A percentile compares a stretch with the other conserved stretches of the same genome.
phyloP scores from a whole-genome alignment of 2,329 filamentous ascomycete genomes.

The Talaromyces funiculosus region DNA sequence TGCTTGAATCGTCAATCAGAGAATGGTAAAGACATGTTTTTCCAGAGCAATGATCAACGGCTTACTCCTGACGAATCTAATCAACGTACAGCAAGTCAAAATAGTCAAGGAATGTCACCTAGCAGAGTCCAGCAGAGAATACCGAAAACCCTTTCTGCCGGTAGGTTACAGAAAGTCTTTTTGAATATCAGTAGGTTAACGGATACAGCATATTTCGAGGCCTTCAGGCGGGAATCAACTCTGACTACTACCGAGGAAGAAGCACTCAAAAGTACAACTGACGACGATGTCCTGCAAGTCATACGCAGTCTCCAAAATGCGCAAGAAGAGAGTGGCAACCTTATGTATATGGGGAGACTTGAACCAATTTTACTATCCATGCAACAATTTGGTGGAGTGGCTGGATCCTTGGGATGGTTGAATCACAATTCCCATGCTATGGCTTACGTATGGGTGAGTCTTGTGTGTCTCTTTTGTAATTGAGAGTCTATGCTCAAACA shows the following conservation, averaged over 20 bases:
- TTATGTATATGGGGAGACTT: background rate
- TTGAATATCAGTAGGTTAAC: background rate
- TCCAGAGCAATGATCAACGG: too few relatives aligned
- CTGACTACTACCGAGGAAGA: background rate
- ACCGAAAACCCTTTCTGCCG: too few relatives aligned
- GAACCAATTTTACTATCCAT: background rate
- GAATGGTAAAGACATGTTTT: too few relatives aligned
- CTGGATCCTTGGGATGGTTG: background rate
- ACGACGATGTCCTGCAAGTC: background rate
- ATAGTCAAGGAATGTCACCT: too few relatives aligned
- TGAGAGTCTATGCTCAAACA: too few relatives aligned
- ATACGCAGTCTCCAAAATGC: too few relatives aligned
- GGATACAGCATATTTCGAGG: background rate
- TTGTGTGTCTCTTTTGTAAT: background rate
- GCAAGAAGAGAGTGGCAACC: too few relatives aligned
- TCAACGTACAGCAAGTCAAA: too few relatives aligned
- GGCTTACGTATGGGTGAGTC: background rate
- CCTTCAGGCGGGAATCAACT: background rate
- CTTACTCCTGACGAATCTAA: too few relatives aligned
- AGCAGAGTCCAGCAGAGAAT: too few relatives aligned
- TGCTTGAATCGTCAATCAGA: background rate
- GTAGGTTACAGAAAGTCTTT: background rate
- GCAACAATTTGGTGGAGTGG: background rate
- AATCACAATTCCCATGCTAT: too few relatives aligned
- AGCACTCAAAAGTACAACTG: background rate